Conservation (phyloP, 306 rosid species). For the Trifolium fragiferum region DNA sequence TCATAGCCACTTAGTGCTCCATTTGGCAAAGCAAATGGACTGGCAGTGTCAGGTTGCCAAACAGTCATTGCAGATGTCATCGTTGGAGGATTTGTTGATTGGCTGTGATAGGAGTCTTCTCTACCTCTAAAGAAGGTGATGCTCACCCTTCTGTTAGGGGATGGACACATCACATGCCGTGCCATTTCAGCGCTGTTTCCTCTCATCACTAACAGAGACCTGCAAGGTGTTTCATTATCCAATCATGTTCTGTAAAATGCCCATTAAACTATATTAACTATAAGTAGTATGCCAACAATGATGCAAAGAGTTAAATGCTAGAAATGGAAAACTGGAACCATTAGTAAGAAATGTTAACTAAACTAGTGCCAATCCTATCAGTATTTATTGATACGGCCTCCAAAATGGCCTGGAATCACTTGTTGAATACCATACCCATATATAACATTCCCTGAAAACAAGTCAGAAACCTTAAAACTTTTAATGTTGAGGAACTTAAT, state of each 20-base stretch:
- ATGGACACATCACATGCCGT: slow-evolving; percentile 78
- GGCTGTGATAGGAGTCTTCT: slow-evolving; percentile 60
- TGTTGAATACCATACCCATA: neutral
- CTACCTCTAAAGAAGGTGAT: slow-evolving; percentile 72
- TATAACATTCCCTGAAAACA: slow-evolving; percentile 10
- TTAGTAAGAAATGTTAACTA: neutral
- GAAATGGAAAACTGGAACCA: slow-evolving; percentile 24
- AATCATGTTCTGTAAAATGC: slow-evolving; percentile 22
- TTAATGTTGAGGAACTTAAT: slow-evolving; percentile 11
- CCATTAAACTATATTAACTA: neutral
- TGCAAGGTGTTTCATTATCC: slow-evolving; percentile 43
- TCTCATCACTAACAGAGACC: slow-evolving; percentile 87
- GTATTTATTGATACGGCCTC: slow-evolving; percentile 11
- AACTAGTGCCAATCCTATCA: slow-evolving; percentile 16
- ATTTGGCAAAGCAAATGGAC: slow-evolving; percentile 53
- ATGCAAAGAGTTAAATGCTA: neutral
- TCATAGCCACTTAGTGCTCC: slow-evolving; percentile 61
- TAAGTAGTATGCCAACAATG: neutral
- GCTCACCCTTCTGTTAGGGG: slow-evolving; percentile 66
- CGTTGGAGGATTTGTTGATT: slow-evolving; percentile 55
- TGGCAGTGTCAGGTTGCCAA: slow-evolving; percentile 66
- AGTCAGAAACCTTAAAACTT: slow-evolving; percentile 9
- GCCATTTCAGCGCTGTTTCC: slow-evolving; percentile 92
- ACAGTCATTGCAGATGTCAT: slow-evolving; percentile 52
- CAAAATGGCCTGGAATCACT: slow-evolving; percentile 2